Percentiles rank a stretch among this genome's conserved stretches.
Evolutionary conservation across 306 rosid species (phyloP).

Genomic region (Rosa persica): DNA sequence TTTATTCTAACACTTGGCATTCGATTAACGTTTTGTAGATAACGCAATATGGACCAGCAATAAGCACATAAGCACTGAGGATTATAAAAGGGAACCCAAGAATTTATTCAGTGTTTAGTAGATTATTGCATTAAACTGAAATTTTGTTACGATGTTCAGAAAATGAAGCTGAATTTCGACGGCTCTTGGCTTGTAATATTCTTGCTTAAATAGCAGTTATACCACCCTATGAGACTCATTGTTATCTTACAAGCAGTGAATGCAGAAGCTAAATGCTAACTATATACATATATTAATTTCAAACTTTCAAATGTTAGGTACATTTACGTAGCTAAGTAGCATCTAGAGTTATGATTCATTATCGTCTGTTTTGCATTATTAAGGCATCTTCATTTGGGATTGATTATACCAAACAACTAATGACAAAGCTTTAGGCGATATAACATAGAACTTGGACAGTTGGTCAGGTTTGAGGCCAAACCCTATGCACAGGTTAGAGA

Average conservation of each 20-base stretch:
- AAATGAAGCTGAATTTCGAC: too few relatives aligned
- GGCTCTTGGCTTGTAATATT: too few relatives aligned
- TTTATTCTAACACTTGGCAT: too few relatives aligned
- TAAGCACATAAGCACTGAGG: not conserved
- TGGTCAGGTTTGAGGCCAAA: not conserved
- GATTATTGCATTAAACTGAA: too few relatives aligned
- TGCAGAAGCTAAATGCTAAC: not conserved
- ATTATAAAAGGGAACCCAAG: too few relatives aligned
- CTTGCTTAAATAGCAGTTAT: too few relatives aligned
- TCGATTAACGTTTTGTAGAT: too few relatives aligned
- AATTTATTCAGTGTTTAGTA: too few relatives aligned
- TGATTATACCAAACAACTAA: not conserved
- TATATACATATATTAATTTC: too few relatives aligned
- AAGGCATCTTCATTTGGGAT: not conserved
- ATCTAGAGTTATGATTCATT: not conserved
- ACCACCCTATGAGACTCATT: too few relatives aligned
- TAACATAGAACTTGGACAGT: not conserved
- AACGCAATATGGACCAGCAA: too few relatives aligned
- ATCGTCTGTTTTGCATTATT: not conserved
- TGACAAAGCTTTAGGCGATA: not conserved
- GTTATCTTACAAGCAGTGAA: not conserved
- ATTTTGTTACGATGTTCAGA: not conserved
- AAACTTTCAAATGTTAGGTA: too few relatives aligned
- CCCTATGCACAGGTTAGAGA: not conserved
- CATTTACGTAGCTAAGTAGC: not conserved